Percentiles rank a stretch among this genome's conserved stretches.
These are phyloP conservation scores for Tinospora cordifolia DNA, from an alignment of 164 flowering plant genomes.

Conservation along the genomic window DNA sequence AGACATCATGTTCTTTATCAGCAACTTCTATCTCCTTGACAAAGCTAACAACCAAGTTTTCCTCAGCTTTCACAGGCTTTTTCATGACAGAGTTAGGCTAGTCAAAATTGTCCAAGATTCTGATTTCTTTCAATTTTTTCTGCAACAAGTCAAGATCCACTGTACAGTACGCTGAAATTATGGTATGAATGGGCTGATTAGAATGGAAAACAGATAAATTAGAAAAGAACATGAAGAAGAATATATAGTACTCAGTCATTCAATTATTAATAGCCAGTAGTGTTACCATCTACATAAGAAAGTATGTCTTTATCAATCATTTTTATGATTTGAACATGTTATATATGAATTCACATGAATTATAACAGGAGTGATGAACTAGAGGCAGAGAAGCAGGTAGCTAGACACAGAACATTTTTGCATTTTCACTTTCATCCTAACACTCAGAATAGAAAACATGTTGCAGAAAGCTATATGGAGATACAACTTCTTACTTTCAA, in stretches of 20 bases:
- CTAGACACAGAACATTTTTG: constrained; percentile 41
- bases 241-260: background rate
- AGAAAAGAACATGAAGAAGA: constrained; percentile 4
- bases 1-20: background rate
- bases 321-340: constrained; percentile 89
- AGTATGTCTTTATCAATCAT: constrained; percentile 84
- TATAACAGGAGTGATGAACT: no score
- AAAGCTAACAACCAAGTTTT: constrained; percentile 23
- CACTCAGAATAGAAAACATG: constrained; percentile 1
- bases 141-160: constrained; percentile 47
- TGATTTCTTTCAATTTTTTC: no score
- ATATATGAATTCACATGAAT: no score
- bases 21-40: constrained; percentile 5
- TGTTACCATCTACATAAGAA: background rate
- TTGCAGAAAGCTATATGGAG: background rate
- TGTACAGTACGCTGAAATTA: constrained; percentile 65
- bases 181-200: constrained; percentile 53
- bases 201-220: constrained; percentile 13
- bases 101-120: no score
- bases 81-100: constrained; percentile 43
- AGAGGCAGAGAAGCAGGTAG: constrained; percentile 56
- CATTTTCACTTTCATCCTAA: constrained; percentile 36
- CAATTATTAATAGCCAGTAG: no score
- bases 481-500: background rate
- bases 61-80: constrained; percentile 38